Conservation (phyloP, 352 stramenopile species). For the Aphanomyces invadans region DNA sequence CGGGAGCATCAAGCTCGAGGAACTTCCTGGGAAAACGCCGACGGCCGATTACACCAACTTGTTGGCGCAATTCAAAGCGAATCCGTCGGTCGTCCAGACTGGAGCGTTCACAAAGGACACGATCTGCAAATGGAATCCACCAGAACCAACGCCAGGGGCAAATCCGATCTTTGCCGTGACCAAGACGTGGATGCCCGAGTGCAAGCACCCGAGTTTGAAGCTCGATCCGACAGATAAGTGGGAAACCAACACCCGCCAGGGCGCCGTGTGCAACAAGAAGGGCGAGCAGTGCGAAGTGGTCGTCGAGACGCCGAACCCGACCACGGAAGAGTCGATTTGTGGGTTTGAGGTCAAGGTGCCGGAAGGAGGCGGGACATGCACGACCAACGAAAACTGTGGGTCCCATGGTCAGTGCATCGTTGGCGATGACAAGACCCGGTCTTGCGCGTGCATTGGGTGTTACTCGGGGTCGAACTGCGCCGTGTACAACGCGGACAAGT, state of each 20-base stretch:
- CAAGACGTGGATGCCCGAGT: conserved; percentile 61
- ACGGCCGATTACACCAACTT: conserved; percentile 68
- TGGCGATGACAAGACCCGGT: conserved; percentile 37
- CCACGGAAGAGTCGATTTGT: conserved; percentile 71
- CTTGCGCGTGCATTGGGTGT: conserved; percentile 65
- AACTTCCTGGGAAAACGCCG: conserved; percentile 48
- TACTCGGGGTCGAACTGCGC: conserved; percentile 74
- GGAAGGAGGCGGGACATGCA: conserved; percentile 54
- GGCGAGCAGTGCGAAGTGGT: conserved; percentile 49
- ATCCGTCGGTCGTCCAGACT: neutral
- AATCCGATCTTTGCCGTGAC: conserved; percentile 47
- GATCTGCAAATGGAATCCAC: conserved; percentile 59
- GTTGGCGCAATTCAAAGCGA: conserved; percentile 49
- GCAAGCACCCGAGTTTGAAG: conserved; percentile 38
- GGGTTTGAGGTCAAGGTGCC: conserved; percentile 50
- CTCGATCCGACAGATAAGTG: conserved; percentile 54
- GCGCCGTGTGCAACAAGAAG: conserved; percentile 55
- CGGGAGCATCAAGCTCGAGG: conserved; percentile 35
- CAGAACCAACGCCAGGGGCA: conserved; percentile 26
- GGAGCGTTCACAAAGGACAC: conserved; percentile 43
- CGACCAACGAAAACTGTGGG: conserved; percentile 56
- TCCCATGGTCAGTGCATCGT: conserved; percentile 65
- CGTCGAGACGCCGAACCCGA: conserved; percentile 40
- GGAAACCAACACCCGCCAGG: conserved; percentile 65
- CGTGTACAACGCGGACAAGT: conserved; percentile 61